Conservation (phyloP, 495 filamentous ascomycete genomes). For the Xeromyces bisporus region DNA sequence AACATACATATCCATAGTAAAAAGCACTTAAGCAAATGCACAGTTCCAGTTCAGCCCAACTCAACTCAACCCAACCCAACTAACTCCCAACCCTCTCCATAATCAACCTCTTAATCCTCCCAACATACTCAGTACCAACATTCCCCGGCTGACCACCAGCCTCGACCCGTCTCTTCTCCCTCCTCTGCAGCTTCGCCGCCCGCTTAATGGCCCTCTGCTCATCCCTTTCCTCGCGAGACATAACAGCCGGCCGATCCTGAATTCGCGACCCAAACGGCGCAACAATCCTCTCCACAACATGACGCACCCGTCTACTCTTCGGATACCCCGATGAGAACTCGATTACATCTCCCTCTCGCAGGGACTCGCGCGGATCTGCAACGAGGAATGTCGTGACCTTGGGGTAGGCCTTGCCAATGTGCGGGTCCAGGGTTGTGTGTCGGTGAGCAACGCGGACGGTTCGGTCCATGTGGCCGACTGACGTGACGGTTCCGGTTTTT, state of each 20-base stretch:
- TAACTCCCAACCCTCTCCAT: slow-evolving; percentile 7
- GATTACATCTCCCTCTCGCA: slow-evolving; percentile 64
- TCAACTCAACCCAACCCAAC: background rate
- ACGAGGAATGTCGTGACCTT: slow-evolving; percentile 37
- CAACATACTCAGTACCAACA: slow-evolving; percentile 4
- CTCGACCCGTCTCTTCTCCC: slow-evolving; percentile 17
- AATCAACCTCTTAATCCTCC: slow-evolving; percentile 5
- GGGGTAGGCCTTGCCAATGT: slow-evolving; percentile 26
- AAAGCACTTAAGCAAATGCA: too few species aligned
- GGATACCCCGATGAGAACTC: slow-evolving; percentile 52
- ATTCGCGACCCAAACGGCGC: slow-evolving; percentile 51
- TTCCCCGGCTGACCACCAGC: background rate
- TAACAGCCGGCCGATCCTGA: slow-evolving; percentile 43
- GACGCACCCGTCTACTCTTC: slow-evolving; percentile 46
- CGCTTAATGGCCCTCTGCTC: slow-evolving; percentile 30
- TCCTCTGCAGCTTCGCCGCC: slow-evolving; percentile 32
- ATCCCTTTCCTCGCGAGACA: slow-evolving; percentile 44
- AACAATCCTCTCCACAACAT: slow-evolving; percentile 64
- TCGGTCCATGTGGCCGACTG: slow-evolving; percentile 29
- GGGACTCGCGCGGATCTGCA: slow-evolving; percentile 57
- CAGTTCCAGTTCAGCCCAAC: too few species aligned
- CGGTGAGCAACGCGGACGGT: slow-evolving; percentile 25
- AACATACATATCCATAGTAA: too few species aligned
- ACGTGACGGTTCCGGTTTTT: slow-evolving; percentile 28
- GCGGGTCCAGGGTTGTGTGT: slow-evolving; percentile 20